Evolutionary conservation across 2,329 filamentous ascomycete species (phyloP), one percentile per base, ranked within the genome.

Genomic region (Verticillium longisporum): DNA sequence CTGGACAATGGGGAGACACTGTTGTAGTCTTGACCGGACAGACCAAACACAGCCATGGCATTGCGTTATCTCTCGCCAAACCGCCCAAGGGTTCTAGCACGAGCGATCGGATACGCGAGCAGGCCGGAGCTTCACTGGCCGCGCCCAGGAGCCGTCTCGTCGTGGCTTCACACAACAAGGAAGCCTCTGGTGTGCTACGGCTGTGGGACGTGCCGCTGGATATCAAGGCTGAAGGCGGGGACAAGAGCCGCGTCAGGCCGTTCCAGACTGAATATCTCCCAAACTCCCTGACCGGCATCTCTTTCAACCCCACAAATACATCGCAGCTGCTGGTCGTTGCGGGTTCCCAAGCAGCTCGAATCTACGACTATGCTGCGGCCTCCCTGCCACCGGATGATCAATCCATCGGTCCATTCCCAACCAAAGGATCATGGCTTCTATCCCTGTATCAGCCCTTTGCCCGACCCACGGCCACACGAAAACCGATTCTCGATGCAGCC

Each of bases 401-500:
- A 9, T 77, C 78, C 14, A 75, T 78, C 61, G 78, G 82, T 18
- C 77, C 79, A 6, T 82, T 82, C 64, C 79, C 84, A 11, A 72
- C 77, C 0, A 84, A 87, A 65, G 86, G 86, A 37, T 87, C 84
- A 1, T 88, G 86, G 85, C 76, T 88, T 1, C 72, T 88, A 11
- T 87, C 86, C 1, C 75, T 88, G 6, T 87, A 87, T 66, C 78
- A 83, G 13, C 80, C 83, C 0, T 85, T 86, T 67, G 69, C 78
- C 33, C 78, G 80, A 55, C 75, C 80, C 18, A 77, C 78, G 15
- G 69, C 78, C 5, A 71, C 78, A 2, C 78, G 86, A 54, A 89
- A 88, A 66, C 80, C 81, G 0, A 80, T 88, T n/a, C 71, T 88
- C 14, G 85, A 85, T 57, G 83, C 86, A 1, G 78, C 81, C 5